Evolutionary conservation across 2,329 filamentous ascomycete species (phyloP), one percentile per base, ranked within the genome.

Genomic region (Chaetomium sp.): DNA sequence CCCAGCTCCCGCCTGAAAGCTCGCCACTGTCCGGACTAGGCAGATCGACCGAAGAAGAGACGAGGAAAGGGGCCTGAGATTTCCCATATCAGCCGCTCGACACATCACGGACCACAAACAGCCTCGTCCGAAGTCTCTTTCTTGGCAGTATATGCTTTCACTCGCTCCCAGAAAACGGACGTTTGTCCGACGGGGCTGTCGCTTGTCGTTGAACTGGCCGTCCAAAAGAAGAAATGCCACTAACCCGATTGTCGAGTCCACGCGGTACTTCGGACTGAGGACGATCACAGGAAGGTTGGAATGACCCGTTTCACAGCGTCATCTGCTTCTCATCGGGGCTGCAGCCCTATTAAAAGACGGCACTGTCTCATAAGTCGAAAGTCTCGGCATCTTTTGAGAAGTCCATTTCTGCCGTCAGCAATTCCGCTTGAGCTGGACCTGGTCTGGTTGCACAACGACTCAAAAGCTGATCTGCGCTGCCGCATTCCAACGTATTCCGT

Each of bases 261-360:
- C 53, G 42, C 40, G 34, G 47, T 41, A 27, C 19, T 27, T 27
- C 19, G 19, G 19, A 27, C 19, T 27, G 19, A 27, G 19, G 3
- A 12, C 41, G 35, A 41, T 50, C 53, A 50, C 41, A 32, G 32
- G 47, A 10, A 19, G 33, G 41, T 33, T 14, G 33, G 8, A 43
- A 37, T 4, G 43, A 35, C 4, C 49, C 27, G 55, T 56, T 55
- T 51, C 57, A 58, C 55, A 3, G 43, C 57, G 48, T 56, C 48
- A 35, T 47, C 35, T 47, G 44, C 53, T 4, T 42, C 48, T 32
- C 19, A 27, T 27, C 19, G 19, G 41, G 53, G 52, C 54, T 61
- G 56, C 55, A 61, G 55, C 59, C 59, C 58, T 60, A 61, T 50
- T 44, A 51, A 38, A 55, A 48, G 41, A 52, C 35, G n/a, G 51